Percentiles rank a stretch among this genome's conserved stretches.
Conservation (phyloP, 345 rosid species). For the Camelina hispida region DNA sequence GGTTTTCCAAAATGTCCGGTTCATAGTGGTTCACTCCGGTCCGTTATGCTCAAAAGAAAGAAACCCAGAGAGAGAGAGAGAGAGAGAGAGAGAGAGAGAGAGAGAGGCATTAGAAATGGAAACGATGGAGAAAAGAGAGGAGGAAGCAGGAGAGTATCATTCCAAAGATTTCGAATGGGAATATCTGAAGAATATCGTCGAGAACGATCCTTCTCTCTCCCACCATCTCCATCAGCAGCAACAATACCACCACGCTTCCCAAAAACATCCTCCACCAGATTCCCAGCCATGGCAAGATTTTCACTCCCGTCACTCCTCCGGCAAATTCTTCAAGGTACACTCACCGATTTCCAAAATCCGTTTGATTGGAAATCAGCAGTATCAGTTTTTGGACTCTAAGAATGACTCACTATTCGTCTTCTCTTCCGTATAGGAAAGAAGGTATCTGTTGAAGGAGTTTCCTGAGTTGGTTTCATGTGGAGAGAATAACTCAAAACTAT, state of each 20-base stretch:
- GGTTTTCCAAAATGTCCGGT: too few species aligned
- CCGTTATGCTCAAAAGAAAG: too few species aligned
- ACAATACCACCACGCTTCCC: too few species aligned
- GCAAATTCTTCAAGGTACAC: constrained; percentile 86
- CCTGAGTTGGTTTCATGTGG: constrained; percentile 69
- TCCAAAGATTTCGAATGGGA: constrained; percentile 92
- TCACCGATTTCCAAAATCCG: too few species aligned
- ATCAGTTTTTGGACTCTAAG: too few species aligned
- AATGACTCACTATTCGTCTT: background rate
- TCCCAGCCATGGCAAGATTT: constrained; percentile 71
- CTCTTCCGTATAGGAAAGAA: constrained; percentile 66
- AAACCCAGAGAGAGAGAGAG: too few species aligned
- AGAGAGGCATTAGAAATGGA: too few species aligned
- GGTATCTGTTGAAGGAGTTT: constrained; percentile 87
- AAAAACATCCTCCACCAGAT: constrained; percentile 3
- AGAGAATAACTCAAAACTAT: constrained; percentile 53
- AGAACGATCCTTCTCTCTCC: constrained; percentile 60
- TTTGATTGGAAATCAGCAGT: too few species aligned
- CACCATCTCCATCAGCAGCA: constrained; percentile 49
- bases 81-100: too few species aligned
- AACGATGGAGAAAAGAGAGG: background rate
- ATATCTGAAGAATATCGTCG: constrained; percentile 55
- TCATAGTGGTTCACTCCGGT: too few species aligned
- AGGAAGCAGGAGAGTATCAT: constrained; percentile 70
- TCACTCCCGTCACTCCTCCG: constrained; percentile 80